Evolutionary conservation across 2,329 filamentous ascomycete genomes (phyloP), one percentile per base, ranked within the genome.

Genomic region (Ophiostoma ips): DNA sequence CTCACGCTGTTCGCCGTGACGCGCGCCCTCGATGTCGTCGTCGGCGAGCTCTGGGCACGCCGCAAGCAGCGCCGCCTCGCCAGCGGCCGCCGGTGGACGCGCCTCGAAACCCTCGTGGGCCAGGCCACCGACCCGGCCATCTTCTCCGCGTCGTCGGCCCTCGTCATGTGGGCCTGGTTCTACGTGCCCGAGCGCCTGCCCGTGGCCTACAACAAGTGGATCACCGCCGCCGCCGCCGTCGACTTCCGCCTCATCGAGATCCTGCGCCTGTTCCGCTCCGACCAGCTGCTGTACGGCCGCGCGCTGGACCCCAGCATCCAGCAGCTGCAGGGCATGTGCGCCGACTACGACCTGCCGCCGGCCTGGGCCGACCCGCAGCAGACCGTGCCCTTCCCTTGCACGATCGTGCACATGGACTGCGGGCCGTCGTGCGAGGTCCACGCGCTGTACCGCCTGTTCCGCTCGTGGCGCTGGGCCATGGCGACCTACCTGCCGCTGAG

Each of bases 81-180:
- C 37, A 59, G 63, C 11, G 63, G 64, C 16, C 68, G 62, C 53
- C 13, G 10, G 12, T 76, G 75, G 72, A 70, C 70, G 30, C 64
- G 63, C 56, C 48, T 68, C 12, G 72, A 77, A 53, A 59, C 63
- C 11, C 50, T 63, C 21, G 55, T 70, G 53, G 67, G 68, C 21
- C 62, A 55, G 10, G 62, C 77, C 35, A 68, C 77, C n/a, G 83
- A 90, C 60, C 76, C 84, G 4, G 66, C 75, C 6, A 66, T 89
- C 16, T 94, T 94, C 63, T 78, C 83, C 41, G 63, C 73, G 33
- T 88, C 84, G 18, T 80, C 77, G 36, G 83, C 81, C 19, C 67
- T 86, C 35, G 81, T 94, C 57, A 94, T 94, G 87, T 90, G 85
- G 83, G 76, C 85, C 16, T 94, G 85, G 84, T 82, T 94, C 62